Conservation (phyloP, 2,329 filamentous ascomycete species). For the Neofusicoccum umdonicola region DNA sequence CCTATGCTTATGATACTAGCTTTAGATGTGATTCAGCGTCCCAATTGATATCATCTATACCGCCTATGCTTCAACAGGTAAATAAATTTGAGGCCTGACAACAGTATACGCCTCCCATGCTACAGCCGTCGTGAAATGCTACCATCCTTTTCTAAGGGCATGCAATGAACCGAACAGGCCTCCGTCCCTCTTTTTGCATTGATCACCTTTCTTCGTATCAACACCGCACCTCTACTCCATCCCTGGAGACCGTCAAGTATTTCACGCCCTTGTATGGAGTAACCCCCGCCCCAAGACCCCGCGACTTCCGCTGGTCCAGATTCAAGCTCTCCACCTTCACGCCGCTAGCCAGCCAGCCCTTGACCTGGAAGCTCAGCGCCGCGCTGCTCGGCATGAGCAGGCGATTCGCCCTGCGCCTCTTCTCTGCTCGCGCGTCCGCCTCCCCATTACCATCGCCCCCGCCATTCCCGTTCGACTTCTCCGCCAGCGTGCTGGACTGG, state of each 20-base stretch:
- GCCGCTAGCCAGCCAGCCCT: slow-evolving; percentile 64
- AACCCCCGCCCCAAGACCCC: slow-evolving; percentile 79
- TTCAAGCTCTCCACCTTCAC: slow-evolving; percentile 61
- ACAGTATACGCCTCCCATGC: not conserved
- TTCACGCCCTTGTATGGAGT: slow-evolving; percentile 98
- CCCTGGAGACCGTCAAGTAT: slow-evolving; percentile 73
- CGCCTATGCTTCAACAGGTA: not conserved
- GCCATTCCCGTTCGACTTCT: slow-evolving; percentile 25
- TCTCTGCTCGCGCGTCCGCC: slow-evolving; percentile 24
- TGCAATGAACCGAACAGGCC: too few species aligned
- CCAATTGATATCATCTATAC: too few species aligned
- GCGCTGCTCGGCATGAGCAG: slow-evolving; percentile 50
- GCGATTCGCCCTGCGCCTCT: slow-evolving; percentile 57
- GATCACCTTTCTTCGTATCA: not conserved
- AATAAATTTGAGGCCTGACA: not conserved
- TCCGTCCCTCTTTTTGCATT: not conserved
- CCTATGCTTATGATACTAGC: too few species aligned
- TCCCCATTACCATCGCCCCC: slow-evolving; percentile 46
- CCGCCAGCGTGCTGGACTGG: slow-evolving; percentile 28
- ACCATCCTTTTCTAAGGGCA: too few species aligned
- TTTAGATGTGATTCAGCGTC: too few species aligned
- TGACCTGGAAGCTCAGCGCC: slow-evolving; percentile 52
- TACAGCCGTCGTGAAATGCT: too few species aligned
- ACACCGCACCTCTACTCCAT: slow-evolving; percentile 52
- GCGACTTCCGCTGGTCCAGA: slow-evolving; percentile 73